Evolutionary conservation across 371 early-diverging fungal genomes (phyloP), one percentile per base, ranked within the genome.

Genomic region (Rhizopus sp.): DNA sequence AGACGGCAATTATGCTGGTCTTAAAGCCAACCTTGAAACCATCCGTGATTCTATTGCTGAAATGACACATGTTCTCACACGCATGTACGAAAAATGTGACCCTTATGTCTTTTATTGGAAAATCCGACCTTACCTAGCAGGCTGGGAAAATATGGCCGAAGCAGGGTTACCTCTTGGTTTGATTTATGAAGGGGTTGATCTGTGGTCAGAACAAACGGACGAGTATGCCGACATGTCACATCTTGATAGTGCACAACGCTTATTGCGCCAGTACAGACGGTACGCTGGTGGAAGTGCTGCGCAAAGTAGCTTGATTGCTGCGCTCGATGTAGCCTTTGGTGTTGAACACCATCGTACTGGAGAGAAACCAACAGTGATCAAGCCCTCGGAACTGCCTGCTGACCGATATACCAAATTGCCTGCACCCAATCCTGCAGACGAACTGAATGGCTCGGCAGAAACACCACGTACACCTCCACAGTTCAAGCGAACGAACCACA

Each of bases 261-360:
- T 80, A 16, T 66, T 86, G 48, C 62, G 59, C 8, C 73, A 77
- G 55, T 89, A 80, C 77, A 80, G 91, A 50, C 81, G 86, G 48
- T 93, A 93, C 72, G 91, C 96, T 2, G 98, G 98, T 23, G 97
- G 94, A 0, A 93, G 93, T 70, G 98, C 99, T 4, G 99, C 95
- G 3, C 98, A 98, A 70, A 92, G 91, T 37, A 86, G 97, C 23
- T 60, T 96, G 55, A 93, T 98, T 50, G 98, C 97, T 62, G 86
- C 90, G 5, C 74, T 96, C 12, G 99, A 98, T 69, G 86, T 93
- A 34, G 91, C 90, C 0, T 84, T 98, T 34, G 96, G 93, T 35
- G 84, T 98, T n/a, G 83, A 88, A 55, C 98, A 98, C 67, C 77
- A 83, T 64, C 91, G 92, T 7, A 93, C 91, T 0, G 86, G 90